Conservation (phyloP, 306 rosid genomes). For the Cicer pinnatifidum region DNA sequence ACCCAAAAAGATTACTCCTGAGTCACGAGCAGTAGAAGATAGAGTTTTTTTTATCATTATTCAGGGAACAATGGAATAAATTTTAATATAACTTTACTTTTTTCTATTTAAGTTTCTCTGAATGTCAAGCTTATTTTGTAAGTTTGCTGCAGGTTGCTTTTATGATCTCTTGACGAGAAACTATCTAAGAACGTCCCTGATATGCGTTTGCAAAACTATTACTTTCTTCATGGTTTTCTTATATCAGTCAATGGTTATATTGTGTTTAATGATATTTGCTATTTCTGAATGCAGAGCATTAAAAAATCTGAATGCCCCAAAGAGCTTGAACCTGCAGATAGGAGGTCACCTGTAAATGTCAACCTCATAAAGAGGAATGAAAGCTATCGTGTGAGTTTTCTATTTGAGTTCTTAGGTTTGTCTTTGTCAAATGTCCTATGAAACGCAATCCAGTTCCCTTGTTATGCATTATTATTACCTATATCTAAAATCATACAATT, state of each 20-base stretch:
- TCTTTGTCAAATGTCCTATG: constrained; percentile 30
- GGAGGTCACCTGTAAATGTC: constrained; percentile 79
- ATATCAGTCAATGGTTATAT: background rate
- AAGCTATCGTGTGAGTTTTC: constrained; percentile 74
- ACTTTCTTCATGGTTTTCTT: constrained; percentile 16
- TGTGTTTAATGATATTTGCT: constrained; percentile 30
- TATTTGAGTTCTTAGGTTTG: constrained; percentile 35
- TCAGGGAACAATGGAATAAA: constrained; percentile 24
- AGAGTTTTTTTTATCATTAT: constrained; percentile 8
- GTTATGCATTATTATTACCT: constrained; percentile 19
- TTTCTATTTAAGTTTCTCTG: constrained; percentile 22
- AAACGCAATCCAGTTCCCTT: background rate
- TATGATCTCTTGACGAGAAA: background rate
- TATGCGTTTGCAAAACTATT: constrained; percentile 27
- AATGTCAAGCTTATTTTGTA: constrained; percentile 19
- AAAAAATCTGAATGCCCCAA: constrained; percentile 88
- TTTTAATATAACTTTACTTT: constrained; percentile 29
- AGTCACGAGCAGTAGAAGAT: constrained; percentile 21
- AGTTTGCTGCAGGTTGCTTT: constrained; percentile 16
- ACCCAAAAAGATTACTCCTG: background rate
- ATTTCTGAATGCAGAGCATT: constrained; percentile 72
- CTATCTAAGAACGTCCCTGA: constrained; percentile 17
- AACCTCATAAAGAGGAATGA: constrained; percentile 86
- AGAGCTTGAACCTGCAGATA: constrained; percentile 91
- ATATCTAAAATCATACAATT: background rate